phyloP scores from a whole-genome alignment of 331 rosid genomes.

The Ulmus americana region DNA sequence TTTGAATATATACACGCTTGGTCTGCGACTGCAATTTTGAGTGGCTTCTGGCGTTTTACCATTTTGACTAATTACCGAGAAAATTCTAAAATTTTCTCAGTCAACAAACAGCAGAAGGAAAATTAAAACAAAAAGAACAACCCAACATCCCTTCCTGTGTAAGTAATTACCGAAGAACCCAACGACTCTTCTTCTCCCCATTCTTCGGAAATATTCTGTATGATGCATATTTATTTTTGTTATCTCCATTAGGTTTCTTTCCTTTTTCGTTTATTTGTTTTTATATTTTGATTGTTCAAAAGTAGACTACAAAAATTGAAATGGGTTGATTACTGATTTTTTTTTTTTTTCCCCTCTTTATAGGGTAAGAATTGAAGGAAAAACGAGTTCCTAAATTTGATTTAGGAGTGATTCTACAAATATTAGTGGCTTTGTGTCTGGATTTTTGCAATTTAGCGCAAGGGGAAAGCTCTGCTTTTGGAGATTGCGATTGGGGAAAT shows the following conservation, averaged over 20 bases:
- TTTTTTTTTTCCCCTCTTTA: slow-evolving; percentile 1
- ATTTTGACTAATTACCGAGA: slow-evolving; percentile 1
- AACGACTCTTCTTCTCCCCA: background rate
- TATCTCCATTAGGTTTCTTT: background rate
- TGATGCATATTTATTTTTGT: background rate
- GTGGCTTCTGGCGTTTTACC: background rate
- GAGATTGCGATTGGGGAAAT: slow-evolving; percentile 12
- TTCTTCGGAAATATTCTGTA: background rate
- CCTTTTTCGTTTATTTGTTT: background rate
- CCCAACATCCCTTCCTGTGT: slow-evolving; percentile 19
- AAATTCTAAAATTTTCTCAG: slow-evolving; percentile 11
- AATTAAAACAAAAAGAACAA: slow-evolving; percentile 7
- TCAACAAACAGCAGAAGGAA: slow-evolving; percentile 37
- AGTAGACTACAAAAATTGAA: background rate
- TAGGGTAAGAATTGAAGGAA: background rate
- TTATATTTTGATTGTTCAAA: background rate
- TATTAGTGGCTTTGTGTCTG: background rate
- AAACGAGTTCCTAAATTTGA: slow-evolving; percentile 14
- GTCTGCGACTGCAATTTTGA: background rate
- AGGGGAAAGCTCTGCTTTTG: background rate
- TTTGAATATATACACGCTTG: no score
- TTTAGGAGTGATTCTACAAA: background rate
- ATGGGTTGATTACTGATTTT: slow-evolving; percentile 2
- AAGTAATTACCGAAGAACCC: slow-evolving; percentile 18
- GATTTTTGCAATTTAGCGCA: background rate